Evolutionary conservation across 257 asterid genomes (phyloP).

Genomic region (Sherardia arvensis): DNA sequence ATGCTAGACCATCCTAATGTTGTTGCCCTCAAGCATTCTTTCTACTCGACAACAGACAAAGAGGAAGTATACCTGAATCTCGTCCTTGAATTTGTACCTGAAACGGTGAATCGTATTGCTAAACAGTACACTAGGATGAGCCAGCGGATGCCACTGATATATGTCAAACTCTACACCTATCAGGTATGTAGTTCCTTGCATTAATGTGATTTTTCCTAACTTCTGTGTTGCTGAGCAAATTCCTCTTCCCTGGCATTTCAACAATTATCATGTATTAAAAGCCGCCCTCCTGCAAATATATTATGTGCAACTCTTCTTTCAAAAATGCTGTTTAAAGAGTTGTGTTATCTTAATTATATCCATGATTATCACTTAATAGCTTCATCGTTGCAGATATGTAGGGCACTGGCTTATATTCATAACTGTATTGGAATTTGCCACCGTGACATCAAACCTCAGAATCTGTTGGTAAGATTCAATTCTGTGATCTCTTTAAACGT

Average conservation of each 20-base stretch:
- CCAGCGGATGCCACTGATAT: conserved; percentile 82
- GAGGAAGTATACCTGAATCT: conserved; percentile 93
- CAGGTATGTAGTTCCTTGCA: conserved; percentile 40
- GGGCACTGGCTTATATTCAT: conserved; percentile 91
- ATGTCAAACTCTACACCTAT: conserved; percentile 84
- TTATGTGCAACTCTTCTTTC: not conserved
- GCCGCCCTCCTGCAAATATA: not conserved
- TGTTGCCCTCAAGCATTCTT: conserved; percentile 85
- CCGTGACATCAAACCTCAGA: conserved; percentile 97
- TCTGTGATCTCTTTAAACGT: conserved; percentile 1
- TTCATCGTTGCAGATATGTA: conserved; percentile 54
- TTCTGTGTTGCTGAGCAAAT: not conserved
- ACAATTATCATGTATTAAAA: not conserved
- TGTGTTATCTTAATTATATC: not conserved
- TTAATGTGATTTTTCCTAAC: not conserved
- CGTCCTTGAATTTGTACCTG: conserved; percentile 93
- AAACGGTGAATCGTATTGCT: conserved; percentile 85
- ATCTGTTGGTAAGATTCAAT: conserved; percentile 66
- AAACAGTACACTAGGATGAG: conserved; percentile 89
- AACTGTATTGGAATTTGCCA: conserved; percentile 92
- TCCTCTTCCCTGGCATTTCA: not conserved
- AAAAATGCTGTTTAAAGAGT: not conserved
- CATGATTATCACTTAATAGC: not conserved
- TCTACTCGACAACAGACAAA: conserved; percentile 79
- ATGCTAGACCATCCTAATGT: conserved; percentile 97